Evolutionary conservation across 208 protist species (phyloP).

Genomic region (Leishmania arabica): DNA sequence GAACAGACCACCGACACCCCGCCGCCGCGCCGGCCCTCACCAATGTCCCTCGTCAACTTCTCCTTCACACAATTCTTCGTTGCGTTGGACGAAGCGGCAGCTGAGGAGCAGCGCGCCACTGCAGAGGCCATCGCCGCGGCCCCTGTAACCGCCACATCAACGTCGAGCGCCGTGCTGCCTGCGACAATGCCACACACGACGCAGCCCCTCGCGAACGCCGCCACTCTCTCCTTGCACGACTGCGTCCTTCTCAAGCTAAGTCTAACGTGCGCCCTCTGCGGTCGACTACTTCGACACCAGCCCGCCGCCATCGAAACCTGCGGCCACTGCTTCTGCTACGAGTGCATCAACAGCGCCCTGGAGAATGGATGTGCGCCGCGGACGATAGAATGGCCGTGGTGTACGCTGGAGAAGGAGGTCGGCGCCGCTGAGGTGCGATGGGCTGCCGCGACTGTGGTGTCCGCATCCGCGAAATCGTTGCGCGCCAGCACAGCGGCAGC

Average conservation of each 20-base stretch:
- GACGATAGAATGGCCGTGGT: slow-evolving; percentile 39
- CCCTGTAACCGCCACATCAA: neutral
- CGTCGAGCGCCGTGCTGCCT: neutral
- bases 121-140: neutral
- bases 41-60: slow-evolving; percentile 17
- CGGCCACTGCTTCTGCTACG: slow-evolving; percentile 77
- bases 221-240: slow-evolving; percentile 19
- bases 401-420: slow-evolving; percentile 7
- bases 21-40: neutral
- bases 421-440: slow-evolving; percentile 12
- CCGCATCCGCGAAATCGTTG: neutral
- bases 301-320: slow-evolving; percentile 64
- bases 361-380: slow-evolving; percentile 56
- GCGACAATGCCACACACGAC: neutral
- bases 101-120: neutral
- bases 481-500: neutral
- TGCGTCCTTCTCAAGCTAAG: slow-evolving; percentile 37
- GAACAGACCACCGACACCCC: neutral
- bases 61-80: slow-evolving; percentile 31
- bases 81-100: slow-evolving; percentile 4
- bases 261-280: slow-evolving; percentile 64
- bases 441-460: slow-evolving; percentile 3
- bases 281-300: slow-evolving; percentile 35
- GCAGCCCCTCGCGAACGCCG: neutral
- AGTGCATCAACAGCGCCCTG: slow-evolving; percentile 68